Evolutionary conservation across 306 rosid genomes (phyloP).

Genomic region (Canavalia ensiformis): DNA sequence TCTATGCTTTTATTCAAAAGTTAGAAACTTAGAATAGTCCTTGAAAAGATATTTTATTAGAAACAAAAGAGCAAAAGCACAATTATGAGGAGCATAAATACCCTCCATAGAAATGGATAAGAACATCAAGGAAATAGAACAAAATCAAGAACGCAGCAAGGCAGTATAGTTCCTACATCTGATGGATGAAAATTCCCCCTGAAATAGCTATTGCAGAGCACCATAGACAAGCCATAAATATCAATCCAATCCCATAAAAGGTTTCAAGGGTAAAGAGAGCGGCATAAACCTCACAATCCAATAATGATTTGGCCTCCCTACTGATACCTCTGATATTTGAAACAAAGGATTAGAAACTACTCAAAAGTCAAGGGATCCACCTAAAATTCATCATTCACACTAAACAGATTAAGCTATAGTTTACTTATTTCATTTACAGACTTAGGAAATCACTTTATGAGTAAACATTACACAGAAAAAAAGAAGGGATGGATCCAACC

Average conservation of each 20-base stretch:
- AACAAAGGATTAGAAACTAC: conserved; percentile 23
- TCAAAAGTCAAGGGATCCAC: conserved; percentile 6
- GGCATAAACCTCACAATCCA: conserved; percentile 6
- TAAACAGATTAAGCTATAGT: conserved; percentile 15
- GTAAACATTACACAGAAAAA: background rate
- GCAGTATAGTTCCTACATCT: background rate
- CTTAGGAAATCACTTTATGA: background rate
- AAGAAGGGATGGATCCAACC: background rate
- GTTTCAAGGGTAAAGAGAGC: background rate
- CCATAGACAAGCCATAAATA: background rate
- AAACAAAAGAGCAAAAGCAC: background rate
- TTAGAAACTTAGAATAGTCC: background rate
- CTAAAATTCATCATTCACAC: conserved; percentile 10
- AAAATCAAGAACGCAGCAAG: background rate
- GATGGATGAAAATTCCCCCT: background rate
- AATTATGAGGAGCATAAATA: background rate
- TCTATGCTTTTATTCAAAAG: background rate
- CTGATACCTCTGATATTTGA: conserved; percentile 8
- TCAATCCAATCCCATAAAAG: conserved; percentile 23
- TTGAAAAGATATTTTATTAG: conserved; percentile 2
- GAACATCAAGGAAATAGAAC: background rate
- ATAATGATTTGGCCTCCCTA: conserved; percentile 2
- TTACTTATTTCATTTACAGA: background rate
- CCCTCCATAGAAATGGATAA: conserved; percentile 7
- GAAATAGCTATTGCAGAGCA: background rate